phyloP scores from a whole-genome alignment of 2,329 filamentous ascomycete species.

The Karstenula rhodostoma region DNA sequence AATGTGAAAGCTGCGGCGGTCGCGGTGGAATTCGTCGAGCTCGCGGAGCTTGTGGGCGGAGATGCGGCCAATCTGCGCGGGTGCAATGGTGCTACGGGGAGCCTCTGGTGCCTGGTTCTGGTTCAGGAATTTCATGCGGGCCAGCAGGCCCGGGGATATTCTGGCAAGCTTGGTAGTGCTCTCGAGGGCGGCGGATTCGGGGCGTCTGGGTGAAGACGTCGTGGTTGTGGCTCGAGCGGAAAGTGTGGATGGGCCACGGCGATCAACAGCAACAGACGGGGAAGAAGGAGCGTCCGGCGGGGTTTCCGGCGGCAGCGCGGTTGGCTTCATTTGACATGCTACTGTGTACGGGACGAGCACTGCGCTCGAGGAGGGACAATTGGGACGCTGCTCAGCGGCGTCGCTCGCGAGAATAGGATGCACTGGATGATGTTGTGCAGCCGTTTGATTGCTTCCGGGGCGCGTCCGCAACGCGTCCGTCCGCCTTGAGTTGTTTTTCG shows the following conservation, averaged over 20 bases:
- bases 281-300: slow-evolving; percentile 15
- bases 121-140: slow-evolving; percentile 55
- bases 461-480: slow-evolving; percentile 11
- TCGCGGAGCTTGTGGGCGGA: slow-evolving; percentile 74
- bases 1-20: slow-evolving; percentile 61
- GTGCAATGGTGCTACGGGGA: slow-evolving; percentile 21
- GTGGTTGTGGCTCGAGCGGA: slow-evolving; percentile 19
- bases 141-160: slow-evolving; percentile 54
- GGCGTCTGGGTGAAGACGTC: slow-evolving; percentile 24
- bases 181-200: slow-evolving; percentile 25
- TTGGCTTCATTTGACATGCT: slow-evolving; percentile 1
- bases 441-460: slow-evolving; percentile 9
- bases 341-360: slow-evolving; percentile 2
- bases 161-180: slow-evolving; percentile 45
- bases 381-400: slow-evolving; percentile 1
- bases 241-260: slow-evolving; percentile 14
- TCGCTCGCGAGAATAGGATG: slow-evolving; percentile 10
- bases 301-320: slow-evolving; percentile 20
- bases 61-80: slow-evolving; percentile 68
- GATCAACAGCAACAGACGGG: slow-evolving; percentile 20
- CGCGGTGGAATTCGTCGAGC: slow-evolving; percentile 71
- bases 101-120: slow-evolving; percentile 43
- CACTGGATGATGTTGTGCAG: slow-evolving; percentile 12
- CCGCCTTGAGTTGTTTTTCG: slow-evolving; percentile 8
- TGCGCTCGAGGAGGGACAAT: background rate